phyloP scores from a whole-genome alignment of 306 rosid species.

The Adenanthera pavonina region DNA sequence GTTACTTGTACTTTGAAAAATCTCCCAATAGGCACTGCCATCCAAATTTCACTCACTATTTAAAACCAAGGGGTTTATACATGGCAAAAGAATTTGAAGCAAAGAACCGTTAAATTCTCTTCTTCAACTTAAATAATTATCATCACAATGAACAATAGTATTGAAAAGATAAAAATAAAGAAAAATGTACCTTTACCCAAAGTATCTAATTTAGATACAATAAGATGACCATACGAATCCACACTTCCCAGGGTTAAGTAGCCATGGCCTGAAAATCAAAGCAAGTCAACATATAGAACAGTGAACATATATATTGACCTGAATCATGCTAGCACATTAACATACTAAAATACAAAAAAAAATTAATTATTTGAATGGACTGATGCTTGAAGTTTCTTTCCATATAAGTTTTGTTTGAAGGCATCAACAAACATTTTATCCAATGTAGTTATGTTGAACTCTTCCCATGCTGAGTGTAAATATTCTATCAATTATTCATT shows the following conservation, averaged over 20 bases:
- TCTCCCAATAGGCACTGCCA: not conserved
- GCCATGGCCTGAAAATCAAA: conserved; percentile 59
- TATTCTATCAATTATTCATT: not conserved
- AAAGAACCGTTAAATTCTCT: not conserved
- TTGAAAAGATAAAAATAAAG: conserved; percentile 11
- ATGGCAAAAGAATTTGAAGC: not conserved
- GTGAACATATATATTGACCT: not conserved
- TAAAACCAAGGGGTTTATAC: not conserved
- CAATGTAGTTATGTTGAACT: not conserved
- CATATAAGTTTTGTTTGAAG: not conserved
- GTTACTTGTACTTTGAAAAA: not conserved
- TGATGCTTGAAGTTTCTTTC: not conserved
- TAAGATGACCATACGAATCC: conserved; percentile 85
- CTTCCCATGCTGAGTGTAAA: not conserved
- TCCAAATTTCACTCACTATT: not conserved
- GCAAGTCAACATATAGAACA: conserved; percentile 23
- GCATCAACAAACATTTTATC: not conserved
- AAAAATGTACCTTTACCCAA: conserved; percentile 63
- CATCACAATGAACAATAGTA: conserved; percentile 23
- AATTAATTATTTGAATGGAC: not conserved
- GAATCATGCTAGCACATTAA: conserved; percentile 23
- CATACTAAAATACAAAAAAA: not conserved
- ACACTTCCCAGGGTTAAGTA: conserved; percentile 81
- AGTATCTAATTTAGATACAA: conserved; percentile 79
- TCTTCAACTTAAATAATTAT: conserved; percentile 23